Percentiles rank a stretch among this genome's conserved stretches.
These are phyloP conservation scores for Aquilaria sinensis DNA, from an alignment of 345 rosid species.

Conservation along the genomic window DNA sequence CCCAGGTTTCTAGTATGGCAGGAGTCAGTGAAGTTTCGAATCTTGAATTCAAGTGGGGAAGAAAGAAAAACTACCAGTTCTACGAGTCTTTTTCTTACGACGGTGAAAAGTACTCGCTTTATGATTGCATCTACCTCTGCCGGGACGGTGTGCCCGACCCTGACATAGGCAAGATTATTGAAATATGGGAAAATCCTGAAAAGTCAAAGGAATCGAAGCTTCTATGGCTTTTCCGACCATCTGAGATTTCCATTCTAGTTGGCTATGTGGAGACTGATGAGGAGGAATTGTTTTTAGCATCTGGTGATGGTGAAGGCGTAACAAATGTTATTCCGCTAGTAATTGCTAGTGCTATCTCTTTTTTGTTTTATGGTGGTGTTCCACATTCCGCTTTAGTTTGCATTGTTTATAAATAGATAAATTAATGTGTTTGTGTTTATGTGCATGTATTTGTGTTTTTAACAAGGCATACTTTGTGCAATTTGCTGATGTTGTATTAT, in stretches of 20 bases:
- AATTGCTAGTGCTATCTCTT: conserved; percentile 15
- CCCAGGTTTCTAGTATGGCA: too few relatives aligned
- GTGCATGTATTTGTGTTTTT: too few relatives aligned
- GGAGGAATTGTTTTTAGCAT: conserved; percentile 79
- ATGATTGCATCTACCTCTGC: conserved; percentile 56
- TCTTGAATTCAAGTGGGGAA: conserved; percentile 72
- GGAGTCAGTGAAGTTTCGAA: conserved; percentile 39
- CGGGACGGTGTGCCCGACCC: conserved; percentile 45
- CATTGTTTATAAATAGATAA: too few relatives aligned
- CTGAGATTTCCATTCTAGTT: conserved; percentile 44
- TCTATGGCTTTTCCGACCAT: conserved; percentile 76
- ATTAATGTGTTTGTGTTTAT: too few relatives aligned
- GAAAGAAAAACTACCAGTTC: conserved; percentile 46
- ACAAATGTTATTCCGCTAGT: conserved; percentile 70
- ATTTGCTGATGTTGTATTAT: too few relatives aligned
- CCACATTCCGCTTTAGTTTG: too few relatives aligned
- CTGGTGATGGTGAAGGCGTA: conserved; percentile 78
- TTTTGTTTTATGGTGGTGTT: too few relatives aligned
- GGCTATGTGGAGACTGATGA: conserved; percentile 22
- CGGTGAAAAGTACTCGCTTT: conserved; percentile 57
- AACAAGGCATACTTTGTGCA: too few relatives aligned
- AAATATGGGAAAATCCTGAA: conserved; percentile 59
- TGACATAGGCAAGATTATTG: conserved; percentile 58
- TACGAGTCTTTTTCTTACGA: conserved; percentile 68
- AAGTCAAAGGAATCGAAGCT: conserved; percentile 50